Percentiles rank a stretch among this genome's conserved stretches.
These are phyloP conservation scores for Aaosphaeria pasadenensis DNA, from an alignment of 2,329 filamentous ascomycete genomes.

Conservation along the genomic window DNA sequence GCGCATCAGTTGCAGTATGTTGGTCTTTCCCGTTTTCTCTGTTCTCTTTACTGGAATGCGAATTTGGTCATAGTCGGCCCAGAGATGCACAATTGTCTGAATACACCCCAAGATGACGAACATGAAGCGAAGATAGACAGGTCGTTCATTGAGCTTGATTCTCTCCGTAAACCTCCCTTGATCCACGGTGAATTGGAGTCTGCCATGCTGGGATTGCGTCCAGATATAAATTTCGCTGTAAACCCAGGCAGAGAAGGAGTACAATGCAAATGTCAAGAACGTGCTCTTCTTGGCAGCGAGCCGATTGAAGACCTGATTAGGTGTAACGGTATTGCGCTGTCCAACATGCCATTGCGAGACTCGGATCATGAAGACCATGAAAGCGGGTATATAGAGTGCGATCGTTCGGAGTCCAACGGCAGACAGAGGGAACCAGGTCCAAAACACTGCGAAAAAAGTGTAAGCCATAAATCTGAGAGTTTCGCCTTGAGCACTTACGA, in stretches of 20 bases:
- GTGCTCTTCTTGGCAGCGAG: slow-evolving; percentile 60
- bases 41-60: slow-evolving; percentile 41
- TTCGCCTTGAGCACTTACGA: slow-evolving; percentile 28
- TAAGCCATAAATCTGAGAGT: neutral
- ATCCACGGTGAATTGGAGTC: slow-evolving; percentile 69
- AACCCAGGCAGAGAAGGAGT: slow-evolving; percentile 71
- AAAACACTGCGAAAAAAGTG: slow-evolving; percentile 58
- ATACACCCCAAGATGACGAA: slow-evolving; percentile 65
- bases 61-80: slow-evolving; percentile 70
- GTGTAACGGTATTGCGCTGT: slow-evolving; percentile 63
- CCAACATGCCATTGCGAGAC: slow-evolving; percentile 74
- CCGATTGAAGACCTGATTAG: slow-evolving; percentile 61
- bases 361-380: slow-evolving; percentile 79
- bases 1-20: slow-evolving; percentile 10
- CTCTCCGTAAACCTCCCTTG: slow-evolving; percentile 65
- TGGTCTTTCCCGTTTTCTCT: slow-evolving; percentile 7
- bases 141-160: slow-evolving; percentile 77
- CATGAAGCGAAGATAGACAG: slow-evolving; percentile 73
- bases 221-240: slow-evolving; percentile 81
- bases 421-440: slow-evolving; percentile 83
- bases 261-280: slow-evolving; percentile 70
- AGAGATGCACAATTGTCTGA: slow-evolving; percentile 70
- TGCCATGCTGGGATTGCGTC: slow-evolving; percentile 58
- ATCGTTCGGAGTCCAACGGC: slow-evolving; percentile 70
- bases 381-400: slow-evolving; percentile 71